A percentile compares a stretch with the other conserved stretches of the same genome.
These are phyloP conservation scores for Fallopia convolvulus DNA, from an alignment of 148 eudicot species.

Conservation along the genomic window DNA sequence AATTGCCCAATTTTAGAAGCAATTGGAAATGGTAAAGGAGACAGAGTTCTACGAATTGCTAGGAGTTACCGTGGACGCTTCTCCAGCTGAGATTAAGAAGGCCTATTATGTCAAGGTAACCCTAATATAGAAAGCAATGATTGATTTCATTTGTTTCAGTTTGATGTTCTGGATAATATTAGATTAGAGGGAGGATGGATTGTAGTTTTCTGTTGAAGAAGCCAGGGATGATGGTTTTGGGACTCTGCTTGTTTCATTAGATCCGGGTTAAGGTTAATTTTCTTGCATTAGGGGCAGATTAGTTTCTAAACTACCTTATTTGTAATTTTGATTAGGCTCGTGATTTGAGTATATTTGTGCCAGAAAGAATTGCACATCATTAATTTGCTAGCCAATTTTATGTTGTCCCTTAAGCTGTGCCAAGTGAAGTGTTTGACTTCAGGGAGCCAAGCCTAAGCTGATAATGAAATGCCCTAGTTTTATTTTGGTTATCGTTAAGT, in stretches of 20 bases:
- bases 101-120: slow-evolving; percentile 74
- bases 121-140: background rate
- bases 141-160: background rate
- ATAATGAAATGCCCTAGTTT: background rate
- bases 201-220: background rate
- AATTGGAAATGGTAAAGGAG: slow-evolving; percentile 73
- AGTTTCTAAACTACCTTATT: background rate
- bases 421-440: background rate
- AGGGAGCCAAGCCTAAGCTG: background rate
- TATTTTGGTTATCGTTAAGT: background rate
- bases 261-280: background rate
- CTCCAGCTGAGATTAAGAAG: slow-evolving; percentile 72
- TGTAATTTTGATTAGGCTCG: background rate
- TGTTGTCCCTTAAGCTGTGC: background rate
- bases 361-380: background rate
- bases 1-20: background rate
- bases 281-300: background rate
- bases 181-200: background rate
- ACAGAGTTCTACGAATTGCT: slow-evolving; percentile 72
- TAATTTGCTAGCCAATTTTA: background rate
- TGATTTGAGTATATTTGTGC: background rate
- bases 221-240: background rate
- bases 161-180: background rate
- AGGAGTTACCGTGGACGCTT: slow-evolving; percentile 63
- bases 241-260: background rate